Base-by-base conservation (phyloP, 768 basidiomycete species). In the Leccinum subgranulosum region DNA sequence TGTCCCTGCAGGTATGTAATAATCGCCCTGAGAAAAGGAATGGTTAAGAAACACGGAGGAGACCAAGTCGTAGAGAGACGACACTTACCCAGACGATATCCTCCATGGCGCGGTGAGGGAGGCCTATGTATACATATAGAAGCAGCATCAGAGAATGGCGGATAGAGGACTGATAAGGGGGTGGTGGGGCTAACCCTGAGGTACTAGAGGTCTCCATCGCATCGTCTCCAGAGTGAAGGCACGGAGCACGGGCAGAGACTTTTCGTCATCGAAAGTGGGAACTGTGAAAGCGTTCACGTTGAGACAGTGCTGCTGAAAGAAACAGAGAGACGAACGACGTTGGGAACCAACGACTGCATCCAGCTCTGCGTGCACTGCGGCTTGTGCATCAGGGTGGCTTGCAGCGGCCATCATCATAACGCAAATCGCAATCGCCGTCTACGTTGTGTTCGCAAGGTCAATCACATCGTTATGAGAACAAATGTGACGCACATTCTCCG, bases 341-440 rank as follows among this genome's bases (percentile, higher is more conserved):
- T 53, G 73, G 2, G 68, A 61, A 0, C 82, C 83, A 28, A 83
- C 63, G 5, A 84, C 74, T 3, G 56, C 50, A 54, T 84, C 83
- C 2, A 86, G 66, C 57, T 86, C 80, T 23, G 76, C 75, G 49
- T 83, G 81, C 1, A 84, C 79, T 25, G 62, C 69, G 3, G 64
- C 68, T 48, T 84, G 82, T 1, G 80, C 74, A 19, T 77, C 74
- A 0, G 83, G 82, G 58, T 79, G 77, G 51, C 72, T 71, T 0
- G 79, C 79, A 3, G 82, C 78, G 5, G 83, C 81, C 66, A 81
- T 71, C 29, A 84, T 70, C 2, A 70, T 66, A 45, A 79, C 71
- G 51, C 77, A 78, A 46, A 84, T 82, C 0, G 78, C 80, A 6
- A 76, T 75, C 0, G 82, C 79, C 1, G 81, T 84, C 56, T 75